Evolutionary conservation across 2,329 filamentous ascomycete species (phyloP).

Genomic region (Gaeumannomyces tritici): DNA sequence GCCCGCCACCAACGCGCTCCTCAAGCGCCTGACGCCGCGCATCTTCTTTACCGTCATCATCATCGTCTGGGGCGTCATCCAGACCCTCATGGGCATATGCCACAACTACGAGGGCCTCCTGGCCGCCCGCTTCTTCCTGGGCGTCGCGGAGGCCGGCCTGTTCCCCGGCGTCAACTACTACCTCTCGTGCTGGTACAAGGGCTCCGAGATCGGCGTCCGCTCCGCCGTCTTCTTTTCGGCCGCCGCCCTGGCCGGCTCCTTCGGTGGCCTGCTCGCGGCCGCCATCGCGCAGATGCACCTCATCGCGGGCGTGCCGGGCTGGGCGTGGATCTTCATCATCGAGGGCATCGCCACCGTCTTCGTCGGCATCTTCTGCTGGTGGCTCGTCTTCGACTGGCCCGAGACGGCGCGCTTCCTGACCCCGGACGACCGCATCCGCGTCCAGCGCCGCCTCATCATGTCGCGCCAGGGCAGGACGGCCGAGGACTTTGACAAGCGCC

Average conservation of each 20-base stretch:
- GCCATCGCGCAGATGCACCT: constrained; percentile 63
- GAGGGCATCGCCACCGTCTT: constrained; percentile 63
- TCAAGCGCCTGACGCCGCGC: constrained; percentile 26
- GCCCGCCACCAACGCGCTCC: constrained; percentile 31
- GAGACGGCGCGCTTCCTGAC: constrained; percentile 66
- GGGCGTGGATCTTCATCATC: constrained; percentile 59
- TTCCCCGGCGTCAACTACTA: constrained; percentile 63
- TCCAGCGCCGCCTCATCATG: constrained; percentile 57
- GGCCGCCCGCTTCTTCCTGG: constrained; percentile 32
- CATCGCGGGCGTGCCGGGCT: constrained; percentile 44
- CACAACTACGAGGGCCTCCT: constrained; percentile 27
- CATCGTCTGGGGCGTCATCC: constrained; percentile 34
- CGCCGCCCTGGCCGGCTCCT: constrained; percentile 69
- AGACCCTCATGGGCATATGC: constrained; percentile 36
- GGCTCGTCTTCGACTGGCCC: constrained; percentile 77
- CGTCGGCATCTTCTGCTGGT: constrained; percentile 60
- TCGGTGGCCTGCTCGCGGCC: constrained; percentile 64
- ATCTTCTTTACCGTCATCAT: constrained; percentile 27
- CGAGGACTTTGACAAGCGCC: constrained; percentile 64
- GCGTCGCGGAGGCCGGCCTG: constrained; percentile 34
- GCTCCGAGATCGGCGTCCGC: constrained; percentile 70
- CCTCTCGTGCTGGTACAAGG: constrained; percentile 75
- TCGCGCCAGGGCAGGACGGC: constrained; percentile 69
- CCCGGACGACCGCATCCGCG: constrained; percentile 58
- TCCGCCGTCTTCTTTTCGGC: constrained; percentile 78